Conservation (phyloP, 2,329 filamentous ascomycete genomes). For the Claviceps humidiphila region DNA sequence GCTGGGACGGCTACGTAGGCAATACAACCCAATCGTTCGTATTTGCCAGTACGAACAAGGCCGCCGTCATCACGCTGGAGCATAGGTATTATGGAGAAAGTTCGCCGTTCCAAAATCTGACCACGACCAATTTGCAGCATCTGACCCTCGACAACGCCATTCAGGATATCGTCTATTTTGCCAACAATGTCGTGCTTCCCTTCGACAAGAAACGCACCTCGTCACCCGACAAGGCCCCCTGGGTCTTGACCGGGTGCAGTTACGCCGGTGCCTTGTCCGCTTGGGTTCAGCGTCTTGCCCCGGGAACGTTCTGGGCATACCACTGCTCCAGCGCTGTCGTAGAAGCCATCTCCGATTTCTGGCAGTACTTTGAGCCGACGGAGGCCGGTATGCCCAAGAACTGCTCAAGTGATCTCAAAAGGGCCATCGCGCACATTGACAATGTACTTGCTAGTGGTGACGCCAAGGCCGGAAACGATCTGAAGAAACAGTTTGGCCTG, state of each 20-base stretch:
- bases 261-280: conserved; percentile 67
- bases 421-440: conserved; percentile 33
- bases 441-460: conserved; percentile 28
- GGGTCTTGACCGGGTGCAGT: conserved; percentile 65
- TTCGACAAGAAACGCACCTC: conserved; percentile 53
- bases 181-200: conserved; percentile 52
- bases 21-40: conserved; percentile 57
- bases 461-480: conserved; percentile 23
- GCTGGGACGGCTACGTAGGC: conserved; percentile 45
- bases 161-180: conserved; percentile 66
- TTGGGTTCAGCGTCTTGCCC: conserved; percentile 58
- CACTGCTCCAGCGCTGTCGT: conserved; percentile 68
- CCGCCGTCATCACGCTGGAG: conserved; percentile 63
- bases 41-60: conserved; percentile 52
- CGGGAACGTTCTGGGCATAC: conserved; percentile 60
- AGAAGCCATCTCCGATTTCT: conserved; percentile 61
- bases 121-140: conserved; percentile 56
- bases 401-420: conserved; percentile 50
- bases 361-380: conserved; percentile 37
- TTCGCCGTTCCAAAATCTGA: conserved; percentile 50
- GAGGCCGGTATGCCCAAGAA: conserved; percentile 33
- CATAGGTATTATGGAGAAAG: conserved; percentile 73
- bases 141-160: conserved; percentile 65
- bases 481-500: conserved; percentile 29
- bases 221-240: conserved; percentile 52